Evolutionary conservation across 176 grass and related monocot species (phyloP).

Genomic region (Avena atlantica): DNA sequence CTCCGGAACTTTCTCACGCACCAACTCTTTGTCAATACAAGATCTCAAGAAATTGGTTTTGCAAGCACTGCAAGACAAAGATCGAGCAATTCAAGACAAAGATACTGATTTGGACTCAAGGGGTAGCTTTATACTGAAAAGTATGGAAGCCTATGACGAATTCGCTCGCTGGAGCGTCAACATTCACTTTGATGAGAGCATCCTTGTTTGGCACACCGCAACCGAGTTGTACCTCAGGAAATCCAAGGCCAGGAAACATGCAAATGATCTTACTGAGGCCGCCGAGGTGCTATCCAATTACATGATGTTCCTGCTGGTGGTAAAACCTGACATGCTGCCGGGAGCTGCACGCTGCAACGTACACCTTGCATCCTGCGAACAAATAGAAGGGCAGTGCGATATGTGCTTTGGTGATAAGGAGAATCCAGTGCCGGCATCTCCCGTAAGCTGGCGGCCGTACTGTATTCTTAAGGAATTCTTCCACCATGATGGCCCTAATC

Average conservation of each 20-base stretch:
- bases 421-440: neutral
- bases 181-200: conserved; percentile 38
- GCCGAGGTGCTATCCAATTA: neutral
- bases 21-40: neutral
- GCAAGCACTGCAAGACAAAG: neutral
- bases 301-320: conserved; percentile 16
- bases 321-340: neutral
- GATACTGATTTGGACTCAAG: conserved; percentile 38
- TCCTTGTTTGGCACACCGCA: conserved; percentile 10
- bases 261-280: neutral
- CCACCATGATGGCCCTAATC: neutral
- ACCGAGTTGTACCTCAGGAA: neutral
- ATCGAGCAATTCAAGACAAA: neutral
- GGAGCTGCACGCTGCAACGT: conserved; percentile 7
- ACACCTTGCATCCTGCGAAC: conserved; percentile 8
- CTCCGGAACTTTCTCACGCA: neutral
- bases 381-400: neutral
- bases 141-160: conserved; percentile 21
- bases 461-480: neutral
- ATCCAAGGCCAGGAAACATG: neutral
- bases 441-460: neutral
- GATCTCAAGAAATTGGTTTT: conserved; percentile 1
- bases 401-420: neutral
- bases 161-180: conserved; percentile 50
- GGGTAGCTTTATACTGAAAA: conserved; percentile 44